Evolutionary conservation across 208 protist genomes (phyloP).

Genomic region (Herpetomonas tarakana): DNA sequence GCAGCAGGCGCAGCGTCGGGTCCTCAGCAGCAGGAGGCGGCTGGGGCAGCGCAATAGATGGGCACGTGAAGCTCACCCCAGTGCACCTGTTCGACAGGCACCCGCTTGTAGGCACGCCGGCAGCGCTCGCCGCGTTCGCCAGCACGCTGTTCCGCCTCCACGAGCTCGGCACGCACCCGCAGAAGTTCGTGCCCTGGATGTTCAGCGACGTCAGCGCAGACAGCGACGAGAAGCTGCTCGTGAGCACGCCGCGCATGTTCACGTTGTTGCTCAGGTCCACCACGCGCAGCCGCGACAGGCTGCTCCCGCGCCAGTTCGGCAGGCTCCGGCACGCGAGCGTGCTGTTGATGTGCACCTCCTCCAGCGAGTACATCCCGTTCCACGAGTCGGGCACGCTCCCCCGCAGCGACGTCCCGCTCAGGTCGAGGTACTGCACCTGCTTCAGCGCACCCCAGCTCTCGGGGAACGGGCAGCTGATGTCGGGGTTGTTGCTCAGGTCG

Average conservation of each 20-base stretch:
- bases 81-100: no score
- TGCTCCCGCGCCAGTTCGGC: conserved; percentile 21
- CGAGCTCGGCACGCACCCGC: not conserved
- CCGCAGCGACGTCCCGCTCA: conserved; percentile 20
- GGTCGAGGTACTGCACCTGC: conserved; percentile 13
- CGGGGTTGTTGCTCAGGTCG: conserved; percentile 19
- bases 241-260: no score
- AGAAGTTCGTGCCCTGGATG: no score
- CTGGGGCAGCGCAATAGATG: no score
- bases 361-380: conserved; percentile 12
- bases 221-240: conserved; percentile 8
- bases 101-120: no score
- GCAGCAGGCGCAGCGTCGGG: conserved; percentile 16
- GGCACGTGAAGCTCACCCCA: no score
- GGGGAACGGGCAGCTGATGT: conserved; percentile 10
- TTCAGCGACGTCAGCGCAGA: no score
- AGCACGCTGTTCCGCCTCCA: not conserved
- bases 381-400: conserved; percentile 10
- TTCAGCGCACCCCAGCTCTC: conserved; percentile 7
- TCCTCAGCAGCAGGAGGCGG: not conserved
- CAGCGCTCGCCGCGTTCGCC: no score
- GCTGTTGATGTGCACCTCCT: conserved; percentile 23
- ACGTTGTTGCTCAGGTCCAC: no score
- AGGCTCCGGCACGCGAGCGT: conserved; percentile 15
- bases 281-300: conserved; percentile 13